A percentile compares a stretch with the other conserved stretches of the same genome.
Conservation (phyloP, 257 asterid genomes). For the Avicennia marina region DNA sequence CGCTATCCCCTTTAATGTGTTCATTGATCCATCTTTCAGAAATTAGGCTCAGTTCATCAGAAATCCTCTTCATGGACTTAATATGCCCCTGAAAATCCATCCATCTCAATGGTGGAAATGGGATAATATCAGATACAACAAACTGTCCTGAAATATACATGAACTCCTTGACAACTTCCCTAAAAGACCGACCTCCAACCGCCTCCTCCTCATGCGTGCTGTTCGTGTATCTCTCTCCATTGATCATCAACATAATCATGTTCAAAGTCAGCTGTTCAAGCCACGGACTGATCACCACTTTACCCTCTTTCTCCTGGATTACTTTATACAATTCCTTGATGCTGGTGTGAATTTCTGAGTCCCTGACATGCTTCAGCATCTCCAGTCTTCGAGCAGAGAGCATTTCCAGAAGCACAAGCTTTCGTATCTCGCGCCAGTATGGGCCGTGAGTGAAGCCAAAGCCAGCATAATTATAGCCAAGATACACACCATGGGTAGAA, state of each 20-base stretch:
- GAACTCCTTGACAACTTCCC: constrained; percentile 13
- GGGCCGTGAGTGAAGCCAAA: constrained; percentile 15
- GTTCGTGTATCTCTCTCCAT: constrained; percentile 7
- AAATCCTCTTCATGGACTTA: constrained; percentile 34
- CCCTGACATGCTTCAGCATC: constrained; percentile 2
- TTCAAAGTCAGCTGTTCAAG: constrained; percentile 17
- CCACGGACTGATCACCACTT: constrained; percentile 20
- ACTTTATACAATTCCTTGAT: constrained; percentile 8
- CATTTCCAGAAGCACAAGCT: constrained; percentile 5
- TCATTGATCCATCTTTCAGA: constrained; percentile 35
- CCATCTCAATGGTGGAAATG: constrained; percentile 31
- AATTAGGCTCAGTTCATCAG: constrained; percentile 28
- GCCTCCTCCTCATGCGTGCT: background rate
- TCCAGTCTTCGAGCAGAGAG: constrained; percentile 11
- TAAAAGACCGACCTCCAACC: constrained; percentile 2
- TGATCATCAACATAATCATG: constrained; percentile 11
- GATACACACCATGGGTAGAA: background rate
- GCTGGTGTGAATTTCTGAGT: background rate
- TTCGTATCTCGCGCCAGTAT: constrained; percentile 16
- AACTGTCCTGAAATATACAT: constrained; percentile 5
- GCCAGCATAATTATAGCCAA: constrained; percentile 14
- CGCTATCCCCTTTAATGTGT: constrained; percentile 18
- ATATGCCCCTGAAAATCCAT: constrained; percentile 42
- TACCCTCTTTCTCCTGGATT: background rate
- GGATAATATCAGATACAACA: constrained; percentile 18